Evolutionary conservation across 768 basidiomycete species (phyloP), one percentile per base, ranked within the genome.

Genomic region (Russula foetens): DNA sequence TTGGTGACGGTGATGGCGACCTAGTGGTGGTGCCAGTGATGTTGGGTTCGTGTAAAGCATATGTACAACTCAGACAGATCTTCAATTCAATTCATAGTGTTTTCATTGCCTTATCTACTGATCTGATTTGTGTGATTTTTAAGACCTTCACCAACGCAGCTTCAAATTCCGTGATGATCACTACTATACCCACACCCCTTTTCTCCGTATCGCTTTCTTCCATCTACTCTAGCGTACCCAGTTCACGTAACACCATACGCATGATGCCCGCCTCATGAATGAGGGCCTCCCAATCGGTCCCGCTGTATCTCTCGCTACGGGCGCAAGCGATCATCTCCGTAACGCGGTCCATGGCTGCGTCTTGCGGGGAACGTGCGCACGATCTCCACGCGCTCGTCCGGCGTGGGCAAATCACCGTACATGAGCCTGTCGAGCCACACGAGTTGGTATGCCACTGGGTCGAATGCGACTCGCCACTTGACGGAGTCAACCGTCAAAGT

Each of bases 381-480:
- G 62, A 98, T 96, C 71, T 97, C 94, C 7, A 79, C 82, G 23
- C 93, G 84, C 71, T 95, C 94, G 28, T 74, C 69, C 0, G 84
- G 64, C 0, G 78, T 75, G 23, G 94, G 95, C 0, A 96, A 77
- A 72, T 96, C 94, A 67, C 97, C 92, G 67, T 94, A 98, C 45
- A 97, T 79, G 6, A 96, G 80, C 71, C 96, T 97, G 75, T 97
- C 95, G 12, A 98, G 81, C 11, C 95, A 82, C 0, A 94, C 94
- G 0, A 94, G 95, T n/a, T 93, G 88, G 55, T 92, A 91, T 93
- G 96, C 95, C 7, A 94, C 94, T 0, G 94, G 95, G 69, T 98
- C 94, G 61, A 97, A 94, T 99, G 97, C 0, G 92, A 95, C 72
- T 99, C 97, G 48, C 97, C 97, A 0, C 97, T 96, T 2, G 91